These are phyloP conservation scores for Thielaviopsis ethacetica DNA, from an alignment of 2,329 filamentous ascomycete species.

Conservation along the genomic window DNA sequence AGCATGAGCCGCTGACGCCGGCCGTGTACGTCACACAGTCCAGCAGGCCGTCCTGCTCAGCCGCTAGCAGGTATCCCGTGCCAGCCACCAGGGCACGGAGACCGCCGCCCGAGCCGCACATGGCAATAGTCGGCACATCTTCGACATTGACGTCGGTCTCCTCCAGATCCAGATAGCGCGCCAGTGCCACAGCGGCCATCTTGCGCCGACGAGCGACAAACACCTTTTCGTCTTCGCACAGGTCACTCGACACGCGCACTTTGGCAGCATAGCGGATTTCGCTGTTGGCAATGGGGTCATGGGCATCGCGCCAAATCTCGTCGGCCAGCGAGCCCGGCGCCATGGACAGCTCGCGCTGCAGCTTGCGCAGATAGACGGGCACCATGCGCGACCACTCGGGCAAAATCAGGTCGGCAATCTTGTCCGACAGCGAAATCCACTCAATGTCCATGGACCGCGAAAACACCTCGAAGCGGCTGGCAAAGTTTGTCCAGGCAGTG, in stretches of 20 bases:
- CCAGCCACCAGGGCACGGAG: slow-evolving; percentile 80
- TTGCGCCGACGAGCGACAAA: slow-evolving; percentile 55
- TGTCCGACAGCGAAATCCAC: slow-evolving; percentile 37
- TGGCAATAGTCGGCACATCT: slow-evolving; percentile 81
- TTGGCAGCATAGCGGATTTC: slow-evolving; percentile 70
- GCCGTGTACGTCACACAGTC: slow-evolving; percentile 92
- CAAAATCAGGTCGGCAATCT: slow-evolving; percentile 53
- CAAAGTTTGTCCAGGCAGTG: slow-evolving; percentile 32
- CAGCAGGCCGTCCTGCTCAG: slow-evolving; percentile 74
- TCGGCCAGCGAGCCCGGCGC: slow-evolving; percentile 75
- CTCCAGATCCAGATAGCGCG: slow-evolving; percentile 62
- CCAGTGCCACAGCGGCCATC: slow-evolving; percentile 56
- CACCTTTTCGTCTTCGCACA: slow-evolving; percentile 69
- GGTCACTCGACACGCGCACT: slow-evolving; percentile 64
- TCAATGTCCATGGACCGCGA: slow-evolving; percentile 37
- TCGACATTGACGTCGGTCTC: slow-evolving; percentile 77
- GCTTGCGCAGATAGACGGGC: slow-evolving; percentile 61
- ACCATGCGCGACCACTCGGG: slow-evolving; percentile 69
- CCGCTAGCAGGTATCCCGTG: slow-evolving; percentile 66
- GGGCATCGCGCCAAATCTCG: slow-evolving; percentile 85
- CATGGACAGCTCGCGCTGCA: slow-evolving; percentile 78
- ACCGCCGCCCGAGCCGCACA: slow-evolving; percentile 88
- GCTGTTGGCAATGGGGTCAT: slow-evolving; percentile 67
- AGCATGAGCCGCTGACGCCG: slow-evolving; percentile 90
- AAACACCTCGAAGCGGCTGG: slow-evolving; percentile 33